phyloP scores from a whole-genome alignment of 768 basidiomycete genomes.

The Lentinula raphanica region DNA sequence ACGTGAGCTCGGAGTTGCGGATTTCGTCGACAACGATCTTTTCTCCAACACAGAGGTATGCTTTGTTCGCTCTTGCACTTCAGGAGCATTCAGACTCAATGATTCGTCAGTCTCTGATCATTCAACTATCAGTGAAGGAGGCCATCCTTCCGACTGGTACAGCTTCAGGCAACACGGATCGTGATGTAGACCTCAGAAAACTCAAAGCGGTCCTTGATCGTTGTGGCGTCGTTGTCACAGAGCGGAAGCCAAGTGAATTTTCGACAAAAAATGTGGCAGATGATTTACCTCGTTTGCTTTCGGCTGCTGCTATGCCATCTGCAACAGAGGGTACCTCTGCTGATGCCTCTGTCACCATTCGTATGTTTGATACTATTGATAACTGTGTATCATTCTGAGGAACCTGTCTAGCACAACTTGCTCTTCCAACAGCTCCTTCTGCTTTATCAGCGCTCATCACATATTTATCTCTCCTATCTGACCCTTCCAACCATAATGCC shows the following conservation, averaged over 20 bases:
- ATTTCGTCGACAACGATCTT: conserved; percentile 91
- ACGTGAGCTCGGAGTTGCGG: conserved; percentile 81
- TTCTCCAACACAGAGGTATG: conserved; percentile 92
- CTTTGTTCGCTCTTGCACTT: neutral
- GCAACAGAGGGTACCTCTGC: conserved; percentile 29
- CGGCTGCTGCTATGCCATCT: conserved; percentile 30
- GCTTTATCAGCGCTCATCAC: conserved; percentile 76
- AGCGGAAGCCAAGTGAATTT: conserved; percentile 89
- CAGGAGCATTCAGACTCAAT: neutral
- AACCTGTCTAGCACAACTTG: conserved; percentile 61
- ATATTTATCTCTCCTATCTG: conserved; percentile 77
- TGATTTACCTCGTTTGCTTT: conserved; percentile 70
- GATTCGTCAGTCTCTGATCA: conserved; percentile 73
- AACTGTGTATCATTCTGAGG: neutral
- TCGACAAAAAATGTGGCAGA: conserved; percentile 72
- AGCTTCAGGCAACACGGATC: conserved; percentile 62
- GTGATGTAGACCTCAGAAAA: conserved; percentile 86
- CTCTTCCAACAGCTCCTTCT: conserved; percentile 70
- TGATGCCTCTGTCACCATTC: conserved; percentile 47
- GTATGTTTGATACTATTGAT: conserved; percentile 33
- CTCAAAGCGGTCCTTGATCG: conserved; percentile 82
- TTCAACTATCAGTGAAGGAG: conserved; percentile 97
- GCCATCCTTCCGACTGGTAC: conserved; percentile 81
- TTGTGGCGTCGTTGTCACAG: conserved; percentile 86
- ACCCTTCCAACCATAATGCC: conserved; percentile 71